phyloP scores from a whole-genome alignment of 345 rosid species.

The Eucalyptus viminalis region DNA sequence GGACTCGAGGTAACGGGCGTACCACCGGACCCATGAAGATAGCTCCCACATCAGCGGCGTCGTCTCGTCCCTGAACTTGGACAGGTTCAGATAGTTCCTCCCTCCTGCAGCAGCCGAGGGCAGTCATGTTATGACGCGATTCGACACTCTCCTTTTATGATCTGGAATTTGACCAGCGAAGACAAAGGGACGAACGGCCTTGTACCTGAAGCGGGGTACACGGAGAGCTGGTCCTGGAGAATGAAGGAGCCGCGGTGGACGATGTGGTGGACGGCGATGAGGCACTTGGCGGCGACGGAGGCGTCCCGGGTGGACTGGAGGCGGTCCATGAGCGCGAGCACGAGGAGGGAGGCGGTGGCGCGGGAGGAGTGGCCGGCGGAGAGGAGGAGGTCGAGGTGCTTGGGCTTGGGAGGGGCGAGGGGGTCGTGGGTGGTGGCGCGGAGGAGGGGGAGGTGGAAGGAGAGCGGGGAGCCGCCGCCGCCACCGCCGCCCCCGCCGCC shows the following conservation, averaged over 20 bases:
- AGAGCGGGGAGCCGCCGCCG: neutral
- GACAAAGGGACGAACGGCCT: neutral
- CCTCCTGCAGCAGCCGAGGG: constrained; percentile 40
- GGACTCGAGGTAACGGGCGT: constrained; percentile 55
- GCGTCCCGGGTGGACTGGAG: constrained; percentile 69
- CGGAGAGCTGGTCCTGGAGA: constrained; percentile 81
- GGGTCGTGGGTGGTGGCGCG: constrained; percentile 79
- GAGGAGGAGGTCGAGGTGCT: constrained; percentile 42
- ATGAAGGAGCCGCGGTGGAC: constrained; percentile 65
- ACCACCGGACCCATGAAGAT: constrained; percentile 89
- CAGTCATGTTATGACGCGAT: neutral
- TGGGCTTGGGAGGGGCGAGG: constrained; percentile 35
- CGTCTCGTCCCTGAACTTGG: constrained; percentile 56
- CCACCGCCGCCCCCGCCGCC: neutral
- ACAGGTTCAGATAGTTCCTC: constrained; percentile 70
- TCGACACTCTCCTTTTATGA: neutral
- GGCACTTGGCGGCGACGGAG: constrained; percentile 70
- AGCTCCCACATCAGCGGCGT: constrained; percentile 63
- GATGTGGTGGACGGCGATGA: constrained; percentile 54
- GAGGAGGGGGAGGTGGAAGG: constrained; percentile 50
- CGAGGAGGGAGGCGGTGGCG: constrained; percentile 53
- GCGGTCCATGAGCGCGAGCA: constrained; percentile 77
- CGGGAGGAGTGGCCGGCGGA: constrained; percentile 67
- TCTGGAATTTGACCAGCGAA: neutral
- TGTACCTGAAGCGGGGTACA: constrained; percentile 52